Conservation (phyloP, 345 rosid species). For the Firmiana major region DNA sequence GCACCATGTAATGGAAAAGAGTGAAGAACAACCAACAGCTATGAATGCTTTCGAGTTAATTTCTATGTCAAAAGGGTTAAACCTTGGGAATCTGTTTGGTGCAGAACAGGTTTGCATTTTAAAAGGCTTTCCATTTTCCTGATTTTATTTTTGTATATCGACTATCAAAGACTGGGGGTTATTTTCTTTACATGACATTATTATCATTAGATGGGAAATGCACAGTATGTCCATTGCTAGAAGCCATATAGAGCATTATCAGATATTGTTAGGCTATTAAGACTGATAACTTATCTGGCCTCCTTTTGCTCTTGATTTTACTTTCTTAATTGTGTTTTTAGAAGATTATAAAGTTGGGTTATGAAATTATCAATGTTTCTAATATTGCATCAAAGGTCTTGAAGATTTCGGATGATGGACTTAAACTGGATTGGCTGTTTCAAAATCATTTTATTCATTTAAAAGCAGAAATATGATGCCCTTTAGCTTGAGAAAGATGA, state of each 20-base stretch:
- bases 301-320: background rate
- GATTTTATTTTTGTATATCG: background rate
- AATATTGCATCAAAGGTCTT: background rate
- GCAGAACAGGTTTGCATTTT: conserved; percentile 63
- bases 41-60: conserved; percentile 96
- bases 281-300: background rate
- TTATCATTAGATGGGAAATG: background rate
- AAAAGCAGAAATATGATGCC: background rate
- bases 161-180: background rate
- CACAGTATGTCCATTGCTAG: background rate
- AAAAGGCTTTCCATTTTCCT: background rate
- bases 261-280: background rate
- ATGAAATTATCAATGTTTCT: background rate
- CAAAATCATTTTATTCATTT: background rate
- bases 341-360: background rate
- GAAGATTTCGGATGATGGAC: background rate
- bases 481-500: background rate
- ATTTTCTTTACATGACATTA: background rate
- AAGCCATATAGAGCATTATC: background rate
- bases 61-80: conserved; percentile 85
- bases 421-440: background rate
- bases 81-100: conserved; percentile 80
- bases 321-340: background rate
- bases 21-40: conserved; percentile 73
- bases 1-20: conserved; percentile 81